phyloP scores from a whole-genome alignment of 1,139 yeast genomes.

The Yamadazyma dendronema region DNA sequence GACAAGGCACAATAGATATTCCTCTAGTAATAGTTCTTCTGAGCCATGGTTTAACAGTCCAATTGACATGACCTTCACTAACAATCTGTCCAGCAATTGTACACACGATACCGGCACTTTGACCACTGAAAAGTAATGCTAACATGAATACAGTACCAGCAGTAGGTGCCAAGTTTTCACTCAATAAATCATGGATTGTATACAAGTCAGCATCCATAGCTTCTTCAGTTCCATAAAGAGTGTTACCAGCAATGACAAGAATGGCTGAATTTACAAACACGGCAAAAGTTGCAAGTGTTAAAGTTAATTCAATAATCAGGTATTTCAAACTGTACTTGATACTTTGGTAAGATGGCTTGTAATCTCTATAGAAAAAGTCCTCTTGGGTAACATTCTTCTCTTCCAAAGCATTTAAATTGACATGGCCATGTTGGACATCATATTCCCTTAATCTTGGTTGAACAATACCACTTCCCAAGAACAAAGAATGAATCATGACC shows the following conservation, averaged over 20 bases:
- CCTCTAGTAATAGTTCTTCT: conserved; percentile 69
- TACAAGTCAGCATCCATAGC: conserved; percentile 70
- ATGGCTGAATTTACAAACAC: conserved; percentile 74
- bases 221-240: conserved; percentile 59
- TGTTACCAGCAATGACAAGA: conserved; percentile 70
- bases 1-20: conserved; percentile 71
- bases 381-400: conserved; percentile 16
- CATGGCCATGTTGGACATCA: conserved; percentile 48
- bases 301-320: conserved; percentile 62
- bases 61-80: conserved; percentile 74
- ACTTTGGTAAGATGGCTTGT: conserved; percentile 66
- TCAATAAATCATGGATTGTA: conserved; percentile 67
- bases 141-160: conserved; percentile 75
- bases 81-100: conserved; percentile 83
- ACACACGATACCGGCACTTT: conserved; percentile 82
- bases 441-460: conserved; percentile 70
- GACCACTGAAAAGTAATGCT: conserved; percentile 74
- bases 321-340: conserved; percentile 63
- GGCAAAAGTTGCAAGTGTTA: conserved; percentile 68
- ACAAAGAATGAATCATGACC: conserved; percentile 79
- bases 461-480: conserved; percentile 72
- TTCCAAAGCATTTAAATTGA: conserved; percentile 62
- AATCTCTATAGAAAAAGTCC: conserved; percentile 32
- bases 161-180: conserved; percentile 58
- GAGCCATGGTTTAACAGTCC: conserved; percentile 71